Conservation (phyloP, 1,284 basidiomycete species). For the Blastosporella zonata region DNA sequence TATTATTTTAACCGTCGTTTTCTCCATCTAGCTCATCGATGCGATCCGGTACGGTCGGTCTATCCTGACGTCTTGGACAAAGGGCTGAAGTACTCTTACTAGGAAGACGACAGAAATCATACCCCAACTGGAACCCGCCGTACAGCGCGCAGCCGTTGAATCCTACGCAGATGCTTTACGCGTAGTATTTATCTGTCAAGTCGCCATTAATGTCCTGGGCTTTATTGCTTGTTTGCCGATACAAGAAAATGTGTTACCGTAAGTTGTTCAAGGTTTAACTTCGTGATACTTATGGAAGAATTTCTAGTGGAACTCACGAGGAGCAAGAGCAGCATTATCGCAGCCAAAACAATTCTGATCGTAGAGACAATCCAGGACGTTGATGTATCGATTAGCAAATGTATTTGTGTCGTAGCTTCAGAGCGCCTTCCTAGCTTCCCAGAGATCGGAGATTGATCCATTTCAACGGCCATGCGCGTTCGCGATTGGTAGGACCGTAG, state of each 20-base stretch:
- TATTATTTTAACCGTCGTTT: constrained; percentile 19
- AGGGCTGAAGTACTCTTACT: constrained; percentile 11
- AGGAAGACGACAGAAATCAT: constrained; percentile 85
- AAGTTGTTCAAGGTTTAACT: constrained; percentile 30
- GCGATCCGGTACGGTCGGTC: constrained; percentile 53
- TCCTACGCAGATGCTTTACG: constrained; percentile 84
- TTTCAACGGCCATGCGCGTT: neutral
- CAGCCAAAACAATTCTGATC: constrained; percentile 31
- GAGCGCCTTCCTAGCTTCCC: too few species aligned
- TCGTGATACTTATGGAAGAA: neutral
- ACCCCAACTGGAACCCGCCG: constrained; percentile 58
- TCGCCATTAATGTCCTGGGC: constrained; percentile 59
- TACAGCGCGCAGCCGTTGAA: constrained; percentile 69
- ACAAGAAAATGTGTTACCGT: constrained; percentile 74
- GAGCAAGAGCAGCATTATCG: constrained; percentile 58
- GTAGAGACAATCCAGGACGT: constrained; percentile 20
- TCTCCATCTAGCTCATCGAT: constrained; percentile 58
- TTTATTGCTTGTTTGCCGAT: constrained; percentile 68
- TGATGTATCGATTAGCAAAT: constrained; percentile 22
- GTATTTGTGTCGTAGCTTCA: constrained; percentile 19
- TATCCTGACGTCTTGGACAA: constrained; percentile 6
- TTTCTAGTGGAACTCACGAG: constrained; percentile 53
- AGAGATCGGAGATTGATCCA: neutral
- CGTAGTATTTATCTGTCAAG: constrained; percentile 82
- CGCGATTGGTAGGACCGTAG: neutral